Conservation (phyloP, 208 protist species). For the Acanthamoeba polyphaga region DNA sequence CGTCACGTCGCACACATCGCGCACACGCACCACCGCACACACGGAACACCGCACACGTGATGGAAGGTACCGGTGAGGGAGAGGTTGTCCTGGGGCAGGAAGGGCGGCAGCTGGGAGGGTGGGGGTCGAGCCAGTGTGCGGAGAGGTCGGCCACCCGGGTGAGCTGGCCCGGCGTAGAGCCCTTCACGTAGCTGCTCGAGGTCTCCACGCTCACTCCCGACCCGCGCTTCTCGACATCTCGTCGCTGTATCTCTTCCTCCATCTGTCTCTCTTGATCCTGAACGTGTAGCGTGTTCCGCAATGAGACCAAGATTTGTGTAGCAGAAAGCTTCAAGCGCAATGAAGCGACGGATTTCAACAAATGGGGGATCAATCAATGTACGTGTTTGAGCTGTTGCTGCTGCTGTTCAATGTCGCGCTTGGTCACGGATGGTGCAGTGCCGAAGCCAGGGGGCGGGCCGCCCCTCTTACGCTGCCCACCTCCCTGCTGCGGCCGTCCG, state of each 20-base stretch:
- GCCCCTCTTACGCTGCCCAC: background rate
- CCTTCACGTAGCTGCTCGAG: conserved; percentile 19
- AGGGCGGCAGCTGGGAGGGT: conserved; percentile 52
- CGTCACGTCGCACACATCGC: background rate
- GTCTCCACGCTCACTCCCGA: conserved; percentile 3
- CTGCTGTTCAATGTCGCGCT: conserved; percentile 61
- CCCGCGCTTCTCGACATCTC: conserved; percentile 39
- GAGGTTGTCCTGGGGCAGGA: conserved; percentile 74
- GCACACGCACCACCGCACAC: background rate
- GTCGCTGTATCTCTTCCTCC: conserved; percentile 68
- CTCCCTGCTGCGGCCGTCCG: background rate
- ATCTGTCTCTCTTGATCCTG: conserved; percentile 60
- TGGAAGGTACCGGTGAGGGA: conserved; percentile 1
- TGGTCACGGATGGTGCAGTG: background rate
- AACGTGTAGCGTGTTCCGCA: background rate
- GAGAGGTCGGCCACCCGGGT: conserved; percentile 55
- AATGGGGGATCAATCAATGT: background rate
- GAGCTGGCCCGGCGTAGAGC: conserved; percentile 29
- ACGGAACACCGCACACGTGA: background rate
- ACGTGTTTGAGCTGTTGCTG: conserved; percentile 66
- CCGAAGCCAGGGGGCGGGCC: conserved; percentile 39
- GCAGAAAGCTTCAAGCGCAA: background rate
- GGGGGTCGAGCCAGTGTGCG: conserved; percentile 61
- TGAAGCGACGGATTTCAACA: background rate
- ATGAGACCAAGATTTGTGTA: background rate